A percentile compares a stretch with the other conserved stretches of the same genome.
Conservation (phyloP, 169 alveolate genomes). For the Eimeria necatrix region DNA sequence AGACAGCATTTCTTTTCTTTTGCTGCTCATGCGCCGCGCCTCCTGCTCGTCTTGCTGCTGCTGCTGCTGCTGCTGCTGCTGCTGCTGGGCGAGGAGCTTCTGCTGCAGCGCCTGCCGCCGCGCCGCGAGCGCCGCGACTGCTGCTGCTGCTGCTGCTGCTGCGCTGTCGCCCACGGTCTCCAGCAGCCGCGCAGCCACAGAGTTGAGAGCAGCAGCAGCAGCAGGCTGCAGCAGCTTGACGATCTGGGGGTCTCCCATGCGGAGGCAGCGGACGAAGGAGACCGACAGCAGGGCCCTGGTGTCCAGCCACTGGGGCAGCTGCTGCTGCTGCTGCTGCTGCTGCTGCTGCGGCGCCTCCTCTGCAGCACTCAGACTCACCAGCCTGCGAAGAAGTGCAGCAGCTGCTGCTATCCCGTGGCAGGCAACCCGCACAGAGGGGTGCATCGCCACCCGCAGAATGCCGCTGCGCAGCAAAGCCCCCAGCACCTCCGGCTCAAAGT, state of each 20-base stretch:
- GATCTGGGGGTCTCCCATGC: conserved; percentile 71
- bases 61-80: conserved; percentile 18
- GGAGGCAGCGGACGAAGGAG: conserved; percentile 55
- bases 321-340: conserved; percentile 62
- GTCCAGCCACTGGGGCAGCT: conserved; percentile 68
- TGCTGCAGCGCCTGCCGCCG: conserved; percentile 27
- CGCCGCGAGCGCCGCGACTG: conserved; percentile 14
- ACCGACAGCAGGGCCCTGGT: conserved; percentile 28
- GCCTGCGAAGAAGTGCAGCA: conserved; percentile 28
- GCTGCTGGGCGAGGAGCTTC: conserved; percentile 10
- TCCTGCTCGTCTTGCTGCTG: background rate
- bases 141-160: conserved; percentile 54
- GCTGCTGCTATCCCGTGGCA: conserved; percentile 67
- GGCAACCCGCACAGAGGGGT: conserved; percentile 67
- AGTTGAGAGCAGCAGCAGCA: background rate
- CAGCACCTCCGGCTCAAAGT: conserved; percentile 29
- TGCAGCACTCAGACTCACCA: background rate
- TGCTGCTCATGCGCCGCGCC: background rate
- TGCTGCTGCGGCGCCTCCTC: background rate
- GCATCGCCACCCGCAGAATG: conserved; percentile 46
- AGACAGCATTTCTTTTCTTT: background rate
- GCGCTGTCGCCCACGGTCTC: background rate
- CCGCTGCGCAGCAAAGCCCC: conserved; percentile 35
- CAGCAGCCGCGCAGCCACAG: background rate
- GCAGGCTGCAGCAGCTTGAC: conserved; percentile 34